A percentile compares a stretch with the other conserved stretches of the same genome.
Evolutionary conservation across 352 stramenopile genomes (phyloP).

Genomic region (Globisporangium mamillatum): DNA sequence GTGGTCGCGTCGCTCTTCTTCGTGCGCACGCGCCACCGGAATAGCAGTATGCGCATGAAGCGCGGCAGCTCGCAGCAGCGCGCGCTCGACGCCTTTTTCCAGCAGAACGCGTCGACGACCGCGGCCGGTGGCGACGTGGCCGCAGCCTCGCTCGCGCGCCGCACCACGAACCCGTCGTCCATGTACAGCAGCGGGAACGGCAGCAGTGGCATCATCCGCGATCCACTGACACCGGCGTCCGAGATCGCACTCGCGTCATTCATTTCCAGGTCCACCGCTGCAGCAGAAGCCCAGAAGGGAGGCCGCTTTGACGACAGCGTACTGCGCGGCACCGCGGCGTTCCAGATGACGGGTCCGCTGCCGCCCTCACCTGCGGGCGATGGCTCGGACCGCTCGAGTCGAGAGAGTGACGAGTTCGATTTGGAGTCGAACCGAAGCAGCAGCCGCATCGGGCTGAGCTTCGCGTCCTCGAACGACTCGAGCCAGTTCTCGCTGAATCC

Average conservation of each 20-base stretch:
- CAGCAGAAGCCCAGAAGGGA: slow-evolving; percentile 12
- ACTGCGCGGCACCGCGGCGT: slow-evolving; percentile 13
- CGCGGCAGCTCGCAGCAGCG: slow-evolving; percentile 41
- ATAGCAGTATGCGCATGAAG: slow-evolving; percentile 20
- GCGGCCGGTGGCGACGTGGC: slow-evolving; percentile 1
- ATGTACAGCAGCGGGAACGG: slow-evolving; percentile 16
- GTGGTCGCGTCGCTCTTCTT: slow-evolving; percentile 60
- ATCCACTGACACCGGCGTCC: slow-evolving; percentile 32
- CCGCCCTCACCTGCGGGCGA: slow-evolving; percentile 5
- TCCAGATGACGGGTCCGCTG: slow-evolving; percentile 15
- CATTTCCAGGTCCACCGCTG: slow-evolving; percentile 3
- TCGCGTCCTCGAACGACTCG: slow-evolving; percentile 10
- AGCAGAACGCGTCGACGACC: slow-evolving; percentile 39
- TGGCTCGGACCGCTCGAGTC: slow-evolving; percentile 4
- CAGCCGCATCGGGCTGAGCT: slow-evolving; percentile 13
- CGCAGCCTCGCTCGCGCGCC: neutral
- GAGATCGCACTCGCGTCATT: slow-evolving; percentile 33
- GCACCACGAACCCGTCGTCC: slow-evolving; percentile 12
- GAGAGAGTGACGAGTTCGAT: slow-evolving; percentile 8
- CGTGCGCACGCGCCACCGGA: slow-evolving; percentile 33
- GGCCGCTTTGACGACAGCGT: slow-evolving; percentile 18
- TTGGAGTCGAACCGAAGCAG: slow-evolving; percentile 11
- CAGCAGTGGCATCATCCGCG: slow-evolving; percentile 15
- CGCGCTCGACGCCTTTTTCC: slow-evolving; percentile 52
- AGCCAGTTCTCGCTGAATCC: slow-evolving; percentile 4